A percentile compares a stretch with the other conserved stretches of the same genome.
These are phyloP conservation scores for Chalciporus piperatus DNA, from an alignment of 768 basidiomycete genomes.

Conservation along the genomic window DNA sequence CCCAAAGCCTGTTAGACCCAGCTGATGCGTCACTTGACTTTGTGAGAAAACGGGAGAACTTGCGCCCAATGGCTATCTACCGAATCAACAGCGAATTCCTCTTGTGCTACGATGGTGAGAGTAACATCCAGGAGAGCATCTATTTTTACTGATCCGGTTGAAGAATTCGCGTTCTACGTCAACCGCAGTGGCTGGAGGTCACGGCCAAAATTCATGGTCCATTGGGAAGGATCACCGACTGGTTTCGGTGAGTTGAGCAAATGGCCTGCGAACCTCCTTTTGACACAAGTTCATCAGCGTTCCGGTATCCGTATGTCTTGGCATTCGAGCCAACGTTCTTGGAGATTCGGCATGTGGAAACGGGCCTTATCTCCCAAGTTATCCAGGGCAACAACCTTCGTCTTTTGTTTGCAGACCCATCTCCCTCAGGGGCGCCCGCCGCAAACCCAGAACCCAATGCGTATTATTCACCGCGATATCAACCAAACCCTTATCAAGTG, in stretches of 20 bases:
- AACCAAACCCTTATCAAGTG: conserved; percentile 31
- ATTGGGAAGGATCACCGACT: conserved; percentile 94
- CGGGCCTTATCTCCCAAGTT: conserved; percentile 87
- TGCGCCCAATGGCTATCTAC: conserved; percentile 94
- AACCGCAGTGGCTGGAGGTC: conserved; percentile 95
- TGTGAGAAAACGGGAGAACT: conserved; percentile 83
- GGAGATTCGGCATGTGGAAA: conserved; percentile 94
- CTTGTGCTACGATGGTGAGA: conserved; percentile 93
- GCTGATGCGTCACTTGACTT: conserved; percentile 90
- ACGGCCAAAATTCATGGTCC: conserved; percentile 87
- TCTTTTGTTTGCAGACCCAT: conserved; percentile 90
- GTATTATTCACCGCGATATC: conserved; percentile 33
- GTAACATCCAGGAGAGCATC: neutral
- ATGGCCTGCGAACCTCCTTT: neutral
- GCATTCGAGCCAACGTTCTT: conserved; percentile 97
- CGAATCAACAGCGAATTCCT: conserved; percentile 96
- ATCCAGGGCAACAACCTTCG: conserved; percentile 91
- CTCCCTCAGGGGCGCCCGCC: conserved; percentile 75
- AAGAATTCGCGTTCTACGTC: conserved; percentile 99
- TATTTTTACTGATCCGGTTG: conserved; percentile 6
- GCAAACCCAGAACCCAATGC: conserved; percentile 37
- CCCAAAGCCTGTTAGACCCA: conserved; percentile 93
- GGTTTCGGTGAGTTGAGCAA: conserved; percentile 76
- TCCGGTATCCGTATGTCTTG: conserved; percentile 94
- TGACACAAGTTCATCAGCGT: conserved; percentile 48